Conservation (phyloP, 768 basidiomycete genomes). For the Paxillus rubicundulus region DNA sequence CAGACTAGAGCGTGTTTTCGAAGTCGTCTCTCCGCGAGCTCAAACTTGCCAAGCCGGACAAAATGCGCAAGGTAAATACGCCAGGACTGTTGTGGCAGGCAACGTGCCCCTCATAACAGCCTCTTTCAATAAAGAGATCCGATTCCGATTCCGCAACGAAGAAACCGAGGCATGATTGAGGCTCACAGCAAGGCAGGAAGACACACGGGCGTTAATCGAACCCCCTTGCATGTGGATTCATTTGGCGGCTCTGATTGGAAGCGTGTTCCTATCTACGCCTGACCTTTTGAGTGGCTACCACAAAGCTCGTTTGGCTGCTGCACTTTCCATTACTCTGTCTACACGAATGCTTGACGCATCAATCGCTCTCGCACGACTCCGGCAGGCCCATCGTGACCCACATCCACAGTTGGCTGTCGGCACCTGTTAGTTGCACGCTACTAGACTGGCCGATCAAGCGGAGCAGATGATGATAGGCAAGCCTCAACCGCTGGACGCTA, state of each 20-base stretch:
- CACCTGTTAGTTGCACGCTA: constrained; percentile 69
- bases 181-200: constrained; percentile 58
- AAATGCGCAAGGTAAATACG: constrained; percentile 86
- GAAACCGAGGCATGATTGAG: constrained; percentile 65
- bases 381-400: constrained; percentile 62
- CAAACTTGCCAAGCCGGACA: constrained; percentile 86
- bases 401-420: constrained; percentile 73
- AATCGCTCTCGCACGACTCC: constrained; percentile 73
- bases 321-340: constrained; percentile 57
- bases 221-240: constrained; percentile 48
- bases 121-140: constrained; percentile 71
- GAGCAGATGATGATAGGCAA: constrained; percentile 74
- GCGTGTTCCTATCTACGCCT: neutral
- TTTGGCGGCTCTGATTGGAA: neutral
- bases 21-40: constrained; percentile 75
- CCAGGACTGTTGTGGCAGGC: constrained; percentile 83
- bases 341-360: constrained; percentile 83
- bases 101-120: constrained; percentile 79
- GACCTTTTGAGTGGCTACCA: constrained; percentile 45
- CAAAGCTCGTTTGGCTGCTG: constrained; percentile 49
- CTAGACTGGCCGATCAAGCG: constrained; percentile 72
- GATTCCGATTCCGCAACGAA: constrained; percentile 50
- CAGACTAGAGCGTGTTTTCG: constrained; percentile 1
- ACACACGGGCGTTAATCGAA: constrained; percentile 55
- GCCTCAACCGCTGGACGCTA: constrained; percentile 45